Base-by-base conservation (phyloP, 225 moss, liverwort and hornwort genomes). In the Sphagnum contortum region DNA sequence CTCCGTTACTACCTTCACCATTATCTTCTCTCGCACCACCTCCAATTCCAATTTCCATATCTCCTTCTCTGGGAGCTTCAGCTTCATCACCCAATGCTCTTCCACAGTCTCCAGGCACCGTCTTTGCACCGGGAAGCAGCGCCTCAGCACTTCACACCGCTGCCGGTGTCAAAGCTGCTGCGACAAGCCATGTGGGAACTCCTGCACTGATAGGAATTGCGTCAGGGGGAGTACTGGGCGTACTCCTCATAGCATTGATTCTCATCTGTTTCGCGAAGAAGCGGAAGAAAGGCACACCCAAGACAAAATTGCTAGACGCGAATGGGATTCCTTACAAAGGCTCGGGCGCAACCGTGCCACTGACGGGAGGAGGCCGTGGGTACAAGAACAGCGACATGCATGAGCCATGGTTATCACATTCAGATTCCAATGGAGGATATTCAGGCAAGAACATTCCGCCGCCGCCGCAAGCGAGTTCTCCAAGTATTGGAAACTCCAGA, bases 401-500 rank as follows among this genome's bases (percentile, higher is more conserved):
- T 8, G 73, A 82, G 60, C 67, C 68, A 47, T 80, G 80, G 80
- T 76, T 67, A 5, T 57, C 76, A 9, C 68, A 76, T 55, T 79
- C 76, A 48, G 29, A 29, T 29, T 29, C 29, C 29, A 29, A 29
- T 29, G 29, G 29, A 29, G 79, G 71, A 3, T 49, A 67, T 9
- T 12, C 14, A n/a, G 71, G 73, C 45, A 76, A 73, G 14, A 71
- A 73, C 0, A 73, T 80, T 2, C 80, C 80, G 10, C 75, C 80
- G 3, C 76, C 76, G 2, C 64, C 76, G 4, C 29, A 29, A 29
- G 66, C 70, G 0, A 70, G 69, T 4, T 60, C 60, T 3, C 76
- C 70, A 13, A 76, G 71, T 64, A 73, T 76, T 68, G 80, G 80
- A 3, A 80, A 80, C 59, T 80, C 80, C 0, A 70, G 73, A 49